A percentile compares a stretch with the other conserved stretches of the same genome.
Conservation (phyloP, 2,329 filamentous ascomycete species). For the Verticillium longisporum region DNA sequence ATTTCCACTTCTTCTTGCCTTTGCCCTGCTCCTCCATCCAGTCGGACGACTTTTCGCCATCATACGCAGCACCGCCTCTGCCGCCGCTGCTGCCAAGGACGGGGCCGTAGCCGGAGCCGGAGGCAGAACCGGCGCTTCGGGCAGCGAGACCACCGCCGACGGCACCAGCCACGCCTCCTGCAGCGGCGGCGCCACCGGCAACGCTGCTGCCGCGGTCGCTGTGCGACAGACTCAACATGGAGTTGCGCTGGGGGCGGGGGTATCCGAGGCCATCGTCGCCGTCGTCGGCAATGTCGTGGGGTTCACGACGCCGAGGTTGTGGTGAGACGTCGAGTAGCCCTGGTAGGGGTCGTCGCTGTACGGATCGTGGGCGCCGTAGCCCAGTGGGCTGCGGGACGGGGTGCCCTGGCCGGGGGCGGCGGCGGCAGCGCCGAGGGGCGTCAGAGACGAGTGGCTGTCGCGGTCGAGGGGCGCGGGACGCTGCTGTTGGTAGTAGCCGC, state of each 20-base stretch:
- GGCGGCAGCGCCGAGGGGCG: constrained; percentile 27
- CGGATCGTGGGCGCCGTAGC: constrained; percentile 31
- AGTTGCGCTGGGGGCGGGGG: constrained; percentile 41
- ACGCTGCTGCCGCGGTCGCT: constrained; percentile 27
- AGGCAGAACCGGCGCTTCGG: constrained; percentile 21
- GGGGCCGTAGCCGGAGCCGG: constrained; percentile 44
- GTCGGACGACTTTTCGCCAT: constrained; percentile 56
- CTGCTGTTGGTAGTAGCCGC: constrained; percentile 12
- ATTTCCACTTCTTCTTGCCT: constrained; percentile 60
- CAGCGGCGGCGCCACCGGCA: constrained; percentile 39
- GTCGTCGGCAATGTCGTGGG: constrained; percentile 76
- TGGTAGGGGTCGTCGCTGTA: constrained; percentile 63
- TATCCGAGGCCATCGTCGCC: constrained; percentile 75
- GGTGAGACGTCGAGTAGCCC: constrained; percentile 41
- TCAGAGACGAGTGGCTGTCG: constrained; percentile 35
- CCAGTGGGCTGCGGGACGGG: constrained; percentile 43
- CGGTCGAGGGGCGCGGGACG: constrained; percentile 19
- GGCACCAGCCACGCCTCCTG: constrained; percentile 34
- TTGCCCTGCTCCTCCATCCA: constrained; percentile 55
- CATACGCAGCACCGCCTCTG: constrained; percentile 20
- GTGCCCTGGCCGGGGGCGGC: constrained; percentile 26
- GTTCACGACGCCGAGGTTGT: constrained; percentile 56
- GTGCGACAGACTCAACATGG: constrained; percentile 50
- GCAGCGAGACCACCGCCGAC: constrained; percentile 23
- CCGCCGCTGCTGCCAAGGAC: constrained; percentile 31